Evolutionary conservation across 1,284 basidiomycete genomes (phyloP).

Genomic region (Fomitopsis palustris): DNA sequence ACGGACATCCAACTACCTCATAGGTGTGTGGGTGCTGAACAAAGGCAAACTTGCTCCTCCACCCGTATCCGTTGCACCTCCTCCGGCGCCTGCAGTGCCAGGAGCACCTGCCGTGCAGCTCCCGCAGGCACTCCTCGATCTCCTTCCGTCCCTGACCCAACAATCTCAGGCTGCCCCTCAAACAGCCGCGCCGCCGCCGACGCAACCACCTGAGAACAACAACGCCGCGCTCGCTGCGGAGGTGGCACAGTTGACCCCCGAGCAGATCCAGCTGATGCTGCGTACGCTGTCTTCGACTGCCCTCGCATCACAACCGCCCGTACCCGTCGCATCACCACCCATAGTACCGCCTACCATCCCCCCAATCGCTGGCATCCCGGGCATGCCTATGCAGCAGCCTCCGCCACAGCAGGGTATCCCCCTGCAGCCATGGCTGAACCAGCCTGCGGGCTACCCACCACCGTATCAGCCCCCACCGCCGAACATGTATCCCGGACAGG

Average conservation of each 20-base stretch:
- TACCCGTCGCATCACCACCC: neutral
- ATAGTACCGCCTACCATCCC: neutral
- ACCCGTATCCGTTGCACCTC: conserved; percentile 21
- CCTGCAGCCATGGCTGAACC: conserved; percentile 9
- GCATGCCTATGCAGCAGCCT: neutral
- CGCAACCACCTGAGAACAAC: neutral
- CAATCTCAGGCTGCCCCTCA: conserved; percentile 2
- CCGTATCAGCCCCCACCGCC: conserved; percentile 5
- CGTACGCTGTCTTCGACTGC: conserved; percentile 35
- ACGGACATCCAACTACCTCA: conserved; percentile 61
- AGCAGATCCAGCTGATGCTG: conserved; percentile 56
- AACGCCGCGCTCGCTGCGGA: conserved; percentile 36
- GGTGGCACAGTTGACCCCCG: conserved; percentile 56
- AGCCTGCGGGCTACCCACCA: conserved; percentile 2
- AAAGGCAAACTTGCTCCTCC: conserved; percentile 64
- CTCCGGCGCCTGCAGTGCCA: conserved; percentile 10
- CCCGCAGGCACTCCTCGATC: neutral
- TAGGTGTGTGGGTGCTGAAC: conserved; percentile 81
- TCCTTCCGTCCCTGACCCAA: neutral
- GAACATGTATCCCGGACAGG: neutral
- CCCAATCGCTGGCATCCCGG: neutral
- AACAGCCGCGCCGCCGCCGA: conserved; percentile 3
- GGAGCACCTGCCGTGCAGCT: conserved; percentile 24
- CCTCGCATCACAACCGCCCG: neutral
- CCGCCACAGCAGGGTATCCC: conserved; percentile 2